Evolutionary conservation across 306 rosid genomes (phyloP), one percentile per base, ranked within the genome.

Genomic region (Citrullus colocynthis): DNA sequence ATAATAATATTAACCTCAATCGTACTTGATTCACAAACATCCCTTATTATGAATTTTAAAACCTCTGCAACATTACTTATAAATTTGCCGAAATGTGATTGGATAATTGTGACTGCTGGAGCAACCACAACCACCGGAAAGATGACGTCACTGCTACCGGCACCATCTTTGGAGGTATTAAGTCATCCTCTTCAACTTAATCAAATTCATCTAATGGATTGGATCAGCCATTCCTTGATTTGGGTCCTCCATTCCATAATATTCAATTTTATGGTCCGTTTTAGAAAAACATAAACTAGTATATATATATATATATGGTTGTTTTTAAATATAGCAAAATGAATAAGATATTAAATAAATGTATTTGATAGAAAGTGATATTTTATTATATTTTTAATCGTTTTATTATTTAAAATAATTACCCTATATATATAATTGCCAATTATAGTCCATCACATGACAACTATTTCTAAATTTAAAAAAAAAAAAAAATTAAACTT

Each of bases 51-150:
- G 66, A 60, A 28, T 60, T 28, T 11, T 24, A 24, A 60, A 15
- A 62, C 7, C n/a, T 15, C 67, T 30, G 3, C 9, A 61, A 61
- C 17, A 30, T 61, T 9, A 21, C 45, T 42, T 7, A 42, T 9
- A 12, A 9, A 65, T 20, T 6, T 44, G 75, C 44, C 18, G 20
- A 69, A 69, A 21, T 20, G 36, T 69, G 56, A 69, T 69, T 69
- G 54, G 75, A 41, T 44, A 41, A 20, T 69, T 52, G 55, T 44
- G 56, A 12, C 36, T 41, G 56, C 73, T 41, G 32, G 36, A 69
- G 56, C 75, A 42, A 69, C 56, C 75, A 42, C 75, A 44, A 44
- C 56, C n/a, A 44, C 75, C 75, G 75, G 56, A 69, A 69, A 42
- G 37, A 69, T 69, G 56, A 21, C 75, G 75, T 69, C 75, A 69